These are phyloP conservation scores for Sungouiozyma ichnusensis DNA, from an alignment of 805 yeast species.

Conservation along the genomic window DNA sequence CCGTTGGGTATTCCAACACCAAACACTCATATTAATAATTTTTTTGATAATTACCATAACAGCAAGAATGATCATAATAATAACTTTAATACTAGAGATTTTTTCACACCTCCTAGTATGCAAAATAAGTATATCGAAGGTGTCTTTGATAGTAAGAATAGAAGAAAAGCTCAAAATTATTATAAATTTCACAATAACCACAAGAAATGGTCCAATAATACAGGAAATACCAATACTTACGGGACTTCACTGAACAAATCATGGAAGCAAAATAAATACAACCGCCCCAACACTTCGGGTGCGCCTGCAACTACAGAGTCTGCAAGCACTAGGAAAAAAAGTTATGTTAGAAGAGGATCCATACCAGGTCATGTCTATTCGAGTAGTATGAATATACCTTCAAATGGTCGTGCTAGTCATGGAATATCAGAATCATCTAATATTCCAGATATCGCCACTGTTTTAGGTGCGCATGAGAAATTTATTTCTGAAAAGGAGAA, in stretches of 20 bases:
- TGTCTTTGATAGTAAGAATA: conserved; percentile 34
- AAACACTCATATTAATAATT: conserved; percentile 33
- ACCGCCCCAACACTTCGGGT: conserved; percentile 19
- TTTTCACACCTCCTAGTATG: conserved; percentile 69
- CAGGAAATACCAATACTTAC: conserved; percentile 1
- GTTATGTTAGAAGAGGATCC: conserved; percentile 6
- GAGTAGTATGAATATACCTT: conserved; percentile 59
- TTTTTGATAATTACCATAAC: conserved; percentile 29
- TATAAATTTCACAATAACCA: conserved; percentile 12
- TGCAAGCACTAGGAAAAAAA: conserved; percentile 3
- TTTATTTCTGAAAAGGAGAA: conserved; percentile 3
- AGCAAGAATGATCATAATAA: conserved; percentile 9
- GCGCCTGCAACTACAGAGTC: conserved; percentile 6
- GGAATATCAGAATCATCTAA: conserved; percentile 9
- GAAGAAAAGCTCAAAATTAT: conserved; percentile 11
- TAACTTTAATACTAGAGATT: conserved; percentile 54
- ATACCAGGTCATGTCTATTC: conserved; percentile 11
- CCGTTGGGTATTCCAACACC: conserved; percentile 61
- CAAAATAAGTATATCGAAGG: conserved; percentile 59
- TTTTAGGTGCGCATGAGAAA: conserved; percentile 20
- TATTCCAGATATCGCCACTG: conserved; percentile 19
- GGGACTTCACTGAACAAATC: conserved; percentile 1
- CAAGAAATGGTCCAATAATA: conserved; percentile 8
- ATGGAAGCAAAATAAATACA: conserved; percentile 7
- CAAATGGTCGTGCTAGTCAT: conserved; percentile 41